Evolutionary conservation across 2,329 filamentous ascomycete genomes (phyloP), one percentile per base, ranked within the genome.

Genomic region (Sarocladiaceae sp.): DNA sequence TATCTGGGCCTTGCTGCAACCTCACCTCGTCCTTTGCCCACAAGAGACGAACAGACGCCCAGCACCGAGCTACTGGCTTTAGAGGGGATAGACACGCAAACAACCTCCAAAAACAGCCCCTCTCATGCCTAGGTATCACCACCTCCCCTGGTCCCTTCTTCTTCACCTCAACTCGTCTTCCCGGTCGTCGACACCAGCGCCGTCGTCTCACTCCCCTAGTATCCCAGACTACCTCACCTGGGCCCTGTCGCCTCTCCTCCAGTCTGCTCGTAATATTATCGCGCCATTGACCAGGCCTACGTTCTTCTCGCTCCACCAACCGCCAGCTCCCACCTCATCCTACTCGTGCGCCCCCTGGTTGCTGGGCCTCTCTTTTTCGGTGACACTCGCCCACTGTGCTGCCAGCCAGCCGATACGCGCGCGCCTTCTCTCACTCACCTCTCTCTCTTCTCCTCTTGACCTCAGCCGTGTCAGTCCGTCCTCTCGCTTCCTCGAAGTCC

Each of bases 381-480:
- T 15, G 44, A 25, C 44, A 48, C 44, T 48, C 25, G 29, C 15
- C 28, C 44, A 48, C n/a, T n/a, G n/a, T 18, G n/a, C 18, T 33
- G 44, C 44, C 26, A 31, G 44, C 44, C 44, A 31, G 17, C 28
- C 26, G 26, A 48, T 48, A 48, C 44, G 25, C 40, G 40, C 40
- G 44, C 44, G 44, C 44, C 44, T 48, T 50, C 31, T 37, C 31
- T 15, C 31, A 39, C 20, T 31, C 25, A 18, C 11, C 25, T 47
- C 47, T 50, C 18, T 50, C 46, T 50, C 20, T n/a, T 47, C 42
- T 31, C 22, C 13, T 50, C 22, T 33, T 20, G 31, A 37, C 31
- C 31, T 50, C 47, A 50, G 47, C 47, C 47, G 47, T 50, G 47
- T 13, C n/a, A n/a, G n/a, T n/a, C 47, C 47, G 29, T n/a, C 33